Conservation (phyloP, 2,329 filamentous ascomycete species). For the Fusarium paranaense region DNA sequence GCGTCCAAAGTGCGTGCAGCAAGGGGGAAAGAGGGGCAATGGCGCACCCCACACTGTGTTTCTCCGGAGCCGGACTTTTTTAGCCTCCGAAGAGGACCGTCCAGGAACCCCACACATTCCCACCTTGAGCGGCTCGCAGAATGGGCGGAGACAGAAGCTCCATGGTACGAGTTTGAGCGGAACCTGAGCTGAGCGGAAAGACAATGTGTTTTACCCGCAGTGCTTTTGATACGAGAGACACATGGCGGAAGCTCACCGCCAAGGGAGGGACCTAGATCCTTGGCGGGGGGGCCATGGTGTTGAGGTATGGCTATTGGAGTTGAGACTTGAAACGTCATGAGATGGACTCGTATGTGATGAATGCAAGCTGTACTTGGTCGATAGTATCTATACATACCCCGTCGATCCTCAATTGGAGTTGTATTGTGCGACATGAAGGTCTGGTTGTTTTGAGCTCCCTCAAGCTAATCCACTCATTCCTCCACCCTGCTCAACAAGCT, state of each 20-base stretch:
- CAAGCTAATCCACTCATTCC: background rate
- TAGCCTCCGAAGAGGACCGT: constrained; percentile 27
- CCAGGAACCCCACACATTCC: constrained; percentile 29
- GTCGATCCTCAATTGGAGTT: background rate
- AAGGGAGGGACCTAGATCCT: background rate
- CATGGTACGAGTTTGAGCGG: constrained; percentile 31
- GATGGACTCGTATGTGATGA: background rate
- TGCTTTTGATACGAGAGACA: constrained; percentile 6
- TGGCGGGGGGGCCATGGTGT: background rate
- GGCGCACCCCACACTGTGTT: constrained; percentile 30
- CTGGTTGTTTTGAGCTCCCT: background rate
- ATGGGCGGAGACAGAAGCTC: constrained; percentile 25
- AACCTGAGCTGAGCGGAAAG: constrained; percentile 4
- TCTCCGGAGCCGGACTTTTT: constrained; percentile 31
- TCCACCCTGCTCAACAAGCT: background rate
- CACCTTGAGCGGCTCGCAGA: constrained; percentile 16
- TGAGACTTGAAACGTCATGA: background rate
- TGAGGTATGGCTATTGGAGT: background rate
- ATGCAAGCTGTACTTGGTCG: background rate
- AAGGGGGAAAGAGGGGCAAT: background rate
- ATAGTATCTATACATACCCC: background rate
- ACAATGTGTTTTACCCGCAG: background rate
- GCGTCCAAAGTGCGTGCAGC: background rate
- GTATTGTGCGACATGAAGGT: background rate
- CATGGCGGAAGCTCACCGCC: constrained; percentile 10